phyloP scores from a whole-genome alignment of 2,329 filamentous ascomycete genomes.

The Colletotrichum lini region DNA sequence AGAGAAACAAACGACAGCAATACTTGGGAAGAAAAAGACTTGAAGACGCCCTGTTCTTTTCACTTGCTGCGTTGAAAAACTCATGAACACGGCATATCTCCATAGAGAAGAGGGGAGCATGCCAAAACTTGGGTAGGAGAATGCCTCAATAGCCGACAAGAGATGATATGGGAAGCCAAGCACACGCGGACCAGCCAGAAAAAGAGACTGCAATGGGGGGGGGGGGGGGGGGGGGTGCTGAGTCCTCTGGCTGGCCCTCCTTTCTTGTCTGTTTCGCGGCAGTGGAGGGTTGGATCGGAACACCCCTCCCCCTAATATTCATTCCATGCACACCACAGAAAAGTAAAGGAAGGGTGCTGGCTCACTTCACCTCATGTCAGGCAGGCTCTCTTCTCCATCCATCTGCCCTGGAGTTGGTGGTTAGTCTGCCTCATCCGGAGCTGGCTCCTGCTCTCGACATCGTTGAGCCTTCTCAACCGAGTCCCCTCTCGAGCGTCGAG shows the following conservation, averaged over 20 bases:
- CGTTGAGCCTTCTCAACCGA: not conserved
- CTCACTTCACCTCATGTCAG: constrained; percentile 2
- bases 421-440: constrained; percentile 8
- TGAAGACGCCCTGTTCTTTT: not conserved
- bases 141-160: constrained; percentile 1
- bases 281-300: constrained; percentile 19
- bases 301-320: constrained; percentile 6
- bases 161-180: constrained; percentile 32
- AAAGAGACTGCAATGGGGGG: constrained; percentile 27
- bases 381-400: not conserved
- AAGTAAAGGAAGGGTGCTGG: not conserved
- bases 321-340: not conserved
- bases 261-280: constrained; percentile 23
- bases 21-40: not conserved
- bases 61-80: not conserved
- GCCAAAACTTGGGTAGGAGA: not conserved
- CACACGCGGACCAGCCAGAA: constrained; percentile 13
- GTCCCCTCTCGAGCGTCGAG: not conserved
- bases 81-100: not conserved
- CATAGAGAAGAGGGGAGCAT: not conserved
- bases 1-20: not conserved
- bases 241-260: constrained; percentile 21
- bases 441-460: constrained; percentile 6
- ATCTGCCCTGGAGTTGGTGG: not conserved
- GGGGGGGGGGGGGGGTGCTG: constrained; percentile 16